Evolutionary conservation across 2,329 filamentous ascomycete species (phyloP), one percentile per base, ranked within the genome.

Genomic region (Tolypocladium tropicale): DNA sequence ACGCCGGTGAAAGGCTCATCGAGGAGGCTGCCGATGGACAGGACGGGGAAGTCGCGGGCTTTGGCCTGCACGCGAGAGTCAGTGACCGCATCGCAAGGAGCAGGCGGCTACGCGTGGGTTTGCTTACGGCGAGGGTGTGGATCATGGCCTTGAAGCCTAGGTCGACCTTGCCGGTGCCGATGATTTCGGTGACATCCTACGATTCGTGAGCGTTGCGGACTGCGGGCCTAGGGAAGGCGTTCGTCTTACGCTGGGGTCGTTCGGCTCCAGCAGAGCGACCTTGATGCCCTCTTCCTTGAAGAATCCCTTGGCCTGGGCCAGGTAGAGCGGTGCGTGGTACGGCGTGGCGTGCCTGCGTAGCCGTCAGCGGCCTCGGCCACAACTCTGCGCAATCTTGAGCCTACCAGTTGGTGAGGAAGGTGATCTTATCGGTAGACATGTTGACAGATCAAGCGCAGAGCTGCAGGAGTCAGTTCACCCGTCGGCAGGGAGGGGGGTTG

Each of bases 101-200:
- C 46, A 12, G 33, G 21, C 21, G n/a, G n/a, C n/a, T n/a, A n/a
- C n/a, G n/a, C n/a, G 4, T 9, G 16, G 4, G 16, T 48, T 28
- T 18, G 21, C 76, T 59, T 72, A 85, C 83, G 56, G 86, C 87
- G 58, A 91, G 79, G 10, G 87, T 90, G 67, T 91, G 88, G 62
- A 91, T 91, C 87, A 91, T 90, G 61, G 88, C 87, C 72, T 90
- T 91, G 79, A 89, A 90, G 49, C 87, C 88, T 65, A 90, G 81
- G 66, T 90, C 86, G 53, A 89, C 84, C 67, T 89, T 90, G 59
- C 83, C 84, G 55, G 80, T 84, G 57, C 88, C 88, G 61, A 91
- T 88, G 69, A 91, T 89, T 69, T 90, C 88, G 59, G 88, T 91
- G 60, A 91, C 88, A 76, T 91, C 88, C 80, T 85, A 21, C 30